Base-by-base conservation (phyloP, 179 eudicot species). In the Beta lomatogona region DNA sequence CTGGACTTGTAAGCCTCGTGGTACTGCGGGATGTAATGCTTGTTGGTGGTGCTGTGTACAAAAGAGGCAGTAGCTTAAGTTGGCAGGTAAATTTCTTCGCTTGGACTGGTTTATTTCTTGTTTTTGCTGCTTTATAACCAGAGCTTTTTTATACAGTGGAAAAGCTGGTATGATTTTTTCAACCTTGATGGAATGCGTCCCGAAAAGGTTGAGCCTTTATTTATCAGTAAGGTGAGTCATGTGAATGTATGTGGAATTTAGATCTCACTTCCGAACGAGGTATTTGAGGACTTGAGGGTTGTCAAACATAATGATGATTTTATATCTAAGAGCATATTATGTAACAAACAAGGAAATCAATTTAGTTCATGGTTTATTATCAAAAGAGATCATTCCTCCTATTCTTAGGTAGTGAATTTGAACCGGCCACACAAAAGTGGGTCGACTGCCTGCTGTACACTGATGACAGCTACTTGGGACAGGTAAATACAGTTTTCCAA, bases 401-500 rank as follows among this genome's bases (percentile, higher is more conserved):
- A 13, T 13, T 7, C 31, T 65, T 28, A 10, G 15, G 12, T 46
- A 59, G 60, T 48, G 14, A 41, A 28, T 22, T 22, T 60, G 46
- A 60, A 69, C 48, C 52, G 44, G 45, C 69, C 15, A 44, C 58
- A 10, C 72, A 44, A 60, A 13, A 41, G 18, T 13, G 82, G 45
- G 36, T 22, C 31, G n/a, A 54, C 28, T 25, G 28, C 28, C 1
- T 10, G 55, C 9, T 52, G 5, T 54, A 19, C 10, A 53, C 21
- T 71, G 67, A 74, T 59, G 50, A n/a, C 10, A 70, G 16, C 31
- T 75, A 52, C 31, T 64, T 44, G 69, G 31, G n/a, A 31, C 87
- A 96, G 99, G 98, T 94, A 16, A 96, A 96, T 85, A 96, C 99
- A 71, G 90, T 94, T 80, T 88, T 96, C 75, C 98, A 96, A 80